Base-by-base conservation (phyloP, 164 flowering plant species). In the Saururus chinensis region DNA sequence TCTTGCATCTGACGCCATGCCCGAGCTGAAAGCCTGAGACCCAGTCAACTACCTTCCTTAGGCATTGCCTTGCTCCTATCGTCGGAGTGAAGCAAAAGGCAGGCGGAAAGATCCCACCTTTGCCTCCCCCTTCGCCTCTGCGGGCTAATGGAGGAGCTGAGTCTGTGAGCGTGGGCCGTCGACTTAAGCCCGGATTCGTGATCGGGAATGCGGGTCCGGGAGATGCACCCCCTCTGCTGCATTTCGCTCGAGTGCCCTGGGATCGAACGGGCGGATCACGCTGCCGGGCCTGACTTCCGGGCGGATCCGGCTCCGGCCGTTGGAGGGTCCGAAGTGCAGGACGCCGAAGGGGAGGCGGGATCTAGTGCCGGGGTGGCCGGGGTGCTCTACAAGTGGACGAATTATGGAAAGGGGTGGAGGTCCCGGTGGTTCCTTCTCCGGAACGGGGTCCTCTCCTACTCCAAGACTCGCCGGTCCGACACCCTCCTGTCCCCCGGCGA, bases 351-450 rank as follows among this genome's bases (percentile, higher is more conserved):
- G 37, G n/a, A 23, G 26, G 60, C 68, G 64, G 86, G 85, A 80
- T 79, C 89, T 70, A 84, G 79, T 2, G 59, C 56, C 67, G 26
- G 45, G 19, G 88, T 88, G 48, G 95, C 95, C 35, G 98, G 96
- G 35, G 79, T 86, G 8, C 71, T 92, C 9, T 76, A 86, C 74
- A 92, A 92, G 75, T 92, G 98, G 98, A 87, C 95, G 21, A 92
- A 92, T 79, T 92, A 82, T 80, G 79, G 88, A 16, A 92, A 89
- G 70, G 98, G 98, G 4, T 92, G 98, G 98, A 84, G 96, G 80
- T 84, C 88, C 57, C 70, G 98, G 57, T 92, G 96, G 95, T 92
- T 92, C 60, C 37, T 77, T 10, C 74, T 89, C 51, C 69, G 77
- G 35, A 78, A 83, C 62, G 96, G 93, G 13, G 81, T 84, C 20